Base-by-base conservation (phyloP, 768 basidiomycete genomes). In the Tephrocybe rancida region DNA sequence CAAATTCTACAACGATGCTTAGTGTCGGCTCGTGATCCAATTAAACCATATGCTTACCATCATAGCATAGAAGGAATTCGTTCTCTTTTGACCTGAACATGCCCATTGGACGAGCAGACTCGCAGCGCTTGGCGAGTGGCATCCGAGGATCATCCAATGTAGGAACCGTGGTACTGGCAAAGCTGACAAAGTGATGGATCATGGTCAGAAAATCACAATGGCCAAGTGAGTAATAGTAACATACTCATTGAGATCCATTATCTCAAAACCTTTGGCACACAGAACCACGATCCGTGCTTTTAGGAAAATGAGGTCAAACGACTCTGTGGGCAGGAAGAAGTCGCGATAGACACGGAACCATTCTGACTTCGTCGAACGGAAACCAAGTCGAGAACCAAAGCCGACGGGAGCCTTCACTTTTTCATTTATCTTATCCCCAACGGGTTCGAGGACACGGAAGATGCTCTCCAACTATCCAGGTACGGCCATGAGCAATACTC, bases 321-420 rank as follows among this genome's bases (percentile, higher is more conserved):
- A 88, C 65, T 97, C 94, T 0, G 90, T 93, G 1, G 92, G 93
- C 44, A 96, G 70, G 82, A 92, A 95, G 73, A 95, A 96, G 72
- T 95, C 92, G 64, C 95, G 85, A 71, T 95, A 98, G 22, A 90
- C 76, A 32, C 95, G 80, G 82, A 98, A 98, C 96, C 95, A 96
- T 59, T 97, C 95, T 3, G 92, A 88, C 48, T 89, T 84, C 29
- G 87, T 82, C 14, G 87, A 84, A 8, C 93, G 82, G 66, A 93
- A 83, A 16, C 89, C 87, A 22, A 91, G 81, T 19, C 88, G 84
- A 55, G 85, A 84, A 8, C 88, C 81, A 50, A 92, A 77, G 5
- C 87, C 86, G 37, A 81, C 82, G 2, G 88, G 85, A 0, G 83
- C 83, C 63, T 85, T 87, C 26, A 82, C 77, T 62, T 85, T 81